Percentiles rank a stretch among this genome's conserved stretches.
Evolutionary conservation across 805 yeast genomes (phyloP).

Genomic region (Sugiyamaella lignohabitans): DNA sequence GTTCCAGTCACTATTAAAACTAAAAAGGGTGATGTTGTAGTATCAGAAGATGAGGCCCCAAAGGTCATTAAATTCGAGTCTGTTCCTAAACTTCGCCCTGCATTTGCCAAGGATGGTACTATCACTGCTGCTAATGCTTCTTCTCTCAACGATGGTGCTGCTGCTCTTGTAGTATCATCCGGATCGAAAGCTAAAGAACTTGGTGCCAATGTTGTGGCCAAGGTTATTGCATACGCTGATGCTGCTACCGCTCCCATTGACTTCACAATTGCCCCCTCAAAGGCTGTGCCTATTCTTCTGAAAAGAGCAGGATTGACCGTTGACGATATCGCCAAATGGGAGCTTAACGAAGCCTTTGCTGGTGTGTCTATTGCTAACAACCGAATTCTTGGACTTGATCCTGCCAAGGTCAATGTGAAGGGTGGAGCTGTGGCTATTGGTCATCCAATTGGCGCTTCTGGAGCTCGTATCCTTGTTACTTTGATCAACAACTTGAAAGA

Average conservation of each 20-base stretch:
- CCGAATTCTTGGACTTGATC: slow-evolving; percentile 53
- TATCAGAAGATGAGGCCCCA: slow-evolving; percentile 73
- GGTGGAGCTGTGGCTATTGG: slow-evolving; percentile 98
- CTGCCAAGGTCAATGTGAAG: slow-evolving; percentile 75
- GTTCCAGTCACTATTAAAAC: slow-evolving; percentile 71
- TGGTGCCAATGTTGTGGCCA: slow-evolving; percentile 64
- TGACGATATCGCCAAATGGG: slow-evolving; percentile 73
- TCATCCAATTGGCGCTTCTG: slow-evolving; percentile 92
- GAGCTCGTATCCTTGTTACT: slow-evolving; percentile 79
- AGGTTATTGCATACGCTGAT: slow-evolving; percentile 87
- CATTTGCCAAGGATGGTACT: slow-evolving; percentile 87
- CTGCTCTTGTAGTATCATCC: slow-evolving; percentile 80
- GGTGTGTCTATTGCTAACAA: slow-evolving; percentile 93
- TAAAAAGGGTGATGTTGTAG: slow-evolving; percentile 60
- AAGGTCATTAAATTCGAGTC: slow-evolving; percentile 62
- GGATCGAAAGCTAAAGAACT: slow-evolving; percentile 72
- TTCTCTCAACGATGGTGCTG: slow-evolving; percentile 92
- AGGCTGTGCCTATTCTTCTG: slow-evolving; percentile 88
- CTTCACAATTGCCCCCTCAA: slow-evolving; percentile 89
- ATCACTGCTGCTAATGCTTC: slow-evolving; percentile 96
- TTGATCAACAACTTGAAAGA: slow-evolving; percentile 40
- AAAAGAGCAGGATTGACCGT: slow-evolving; percentile 64
- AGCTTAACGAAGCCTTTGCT: slow-evolving; percentile 92
- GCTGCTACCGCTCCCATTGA: slow-evolving; percentile 90
- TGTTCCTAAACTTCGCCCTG: slow-evolving; percentile 75